These are phyloP conservation scores for Magnolia sinica DNA, from an alignment of 164 flowering plant species.

Conservation along the genomic window DNA sequence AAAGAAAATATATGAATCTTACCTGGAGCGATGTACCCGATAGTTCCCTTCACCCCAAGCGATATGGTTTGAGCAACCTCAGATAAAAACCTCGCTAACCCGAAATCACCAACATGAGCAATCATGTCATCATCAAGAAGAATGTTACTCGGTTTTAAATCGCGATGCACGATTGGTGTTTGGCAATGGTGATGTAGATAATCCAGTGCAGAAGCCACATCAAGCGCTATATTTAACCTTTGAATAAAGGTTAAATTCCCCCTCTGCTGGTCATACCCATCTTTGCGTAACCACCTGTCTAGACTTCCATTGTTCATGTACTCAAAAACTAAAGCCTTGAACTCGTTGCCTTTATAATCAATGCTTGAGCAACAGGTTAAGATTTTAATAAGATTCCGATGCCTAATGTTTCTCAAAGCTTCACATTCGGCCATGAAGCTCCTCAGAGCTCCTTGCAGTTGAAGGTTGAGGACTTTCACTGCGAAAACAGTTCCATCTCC, in stretches of 20 bases:
- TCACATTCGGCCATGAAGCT: conserved; percentile 32
- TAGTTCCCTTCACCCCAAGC: not conserved
- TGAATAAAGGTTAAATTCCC: conserved; percentile 16
- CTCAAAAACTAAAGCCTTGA: conserved; percentile 30
- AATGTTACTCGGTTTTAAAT: conserved; percentile 32
- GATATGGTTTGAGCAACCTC: not conserved
- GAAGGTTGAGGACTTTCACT: conserved; percentile 32
- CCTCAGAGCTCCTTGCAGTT: conserved; percentile 21
- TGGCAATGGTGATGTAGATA: conserved; percentile 28
- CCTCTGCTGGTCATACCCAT: not conserved
- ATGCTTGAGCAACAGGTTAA: conserved; percentile 26
- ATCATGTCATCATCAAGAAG: conserved; percentile 26
- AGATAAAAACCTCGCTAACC: conserved; percentile 25
- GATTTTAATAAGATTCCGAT: conserved; percentile 34
- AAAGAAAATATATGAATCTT: not conserved
- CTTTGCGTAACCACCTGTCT: conserved; percentile 29
- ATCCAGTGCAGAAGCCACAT: conserved; percentile 30
- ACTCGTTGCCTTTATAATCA: conserved; percentile 28
- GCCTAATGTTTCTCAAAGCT: conserved; percentile 24
- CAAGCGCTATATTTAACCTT: conserved; percentile 30
- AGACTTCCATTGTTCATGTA: conserved; percentile 38
- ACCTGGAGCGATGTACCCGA: not conserved
- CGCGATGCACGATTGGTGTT: conserved; percentile 28
- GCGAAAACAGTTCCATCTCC: conserved; percentile 21
- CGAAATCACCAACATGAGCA: conserved; percentile 22